Base-by-base conservation (phyloP, 139 green algal genomes). In the Desmodesmus armatus region DNA sequence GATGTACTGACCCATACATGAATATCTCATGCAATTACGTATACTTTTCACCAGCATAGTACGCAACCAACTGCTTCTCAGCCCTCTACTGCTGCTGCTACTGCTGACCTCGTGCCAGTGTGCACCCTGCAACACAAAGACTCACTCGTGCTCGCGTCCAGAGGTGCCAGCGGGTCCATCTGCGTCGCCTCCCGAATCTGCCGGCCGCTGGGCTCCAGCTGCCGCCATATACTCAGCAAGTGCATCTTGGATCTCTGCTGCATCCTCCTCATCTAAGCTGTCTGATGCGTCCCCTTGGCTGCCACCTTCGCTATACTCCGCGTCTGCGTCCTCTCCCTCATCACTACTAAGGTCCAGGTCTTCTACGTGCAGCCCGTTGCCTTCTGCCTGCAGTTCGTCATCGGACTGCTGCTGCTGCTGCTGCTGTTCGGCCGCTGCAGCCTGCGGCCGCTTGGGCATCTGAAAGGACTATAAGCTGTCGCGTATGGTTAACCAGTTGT, bases 271-370 rank as follows among this genome's bases (percentile, higher is more conserved):
- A 44, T 80, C 49, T n/a, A n/a, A 5, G 31, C 73, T 47, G 47
- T 69, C 33, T 80, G 73, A 53, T 82, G n/a, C 37, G 6, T 55
- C 53, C 51, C 23, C 47, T 29, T 82, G 78, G 29, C 74, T 84
- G 80, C 73, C 78, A n/a, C 51, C 80, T 2, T 66, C 67, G 47
- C 66, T 77, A n/a, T 39, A 73, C 19, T 76, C 75, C 9, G 69
- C 43, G 19, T 88, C 85, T 69, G 75, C 76, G n/a, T 91, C 87
- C 41, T 92, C 89, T 37, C n/a, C n/a, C n/a, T 92, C 89, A 43
- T 91, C 92, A 33, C 81, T 89, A 41, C 77, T 89, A 5, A 92
- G 47, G 39, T 86, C 81, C 29, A 92, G 67, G 3, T 92, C 84
- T 19, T 77, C 82, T 15, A 35, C 80, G 3, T 78, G n/a, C 37